Evolutionary conservation across 1,139 yeast genomes (phyloP).

Genomic region (Hyphopichia buzzinii): DNA sequence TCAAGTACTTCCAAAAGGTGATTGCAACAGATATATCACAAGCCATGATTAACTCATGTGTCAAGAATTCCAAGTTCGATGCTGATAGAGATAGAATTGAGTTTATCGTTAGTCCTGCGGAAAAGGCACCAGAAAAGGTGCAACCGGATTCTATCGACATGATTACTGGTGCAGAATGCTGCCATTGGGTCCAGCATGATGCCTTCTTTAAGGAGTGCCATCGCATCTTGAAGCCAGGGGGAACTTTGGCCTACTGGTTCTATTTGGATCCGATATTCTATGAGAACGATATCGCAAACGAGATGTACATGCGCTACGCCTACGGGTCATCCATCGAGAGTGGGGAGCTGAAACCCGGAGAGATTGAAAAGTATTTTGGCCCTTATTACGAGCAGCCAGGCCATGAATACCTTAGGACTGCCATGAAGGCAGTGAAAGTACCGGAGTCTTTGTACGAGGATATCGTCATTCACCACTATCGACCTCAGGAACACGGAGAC

Average conservation of each 20-base stretch:
- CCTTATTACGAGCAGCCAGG: conserved; percentile 80
- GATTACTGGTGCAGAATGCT: conserved; percentile 74
- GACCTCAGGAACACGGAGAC: conserved; percentile 29
- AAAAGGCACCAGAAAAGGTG: conserved; percentile 19
- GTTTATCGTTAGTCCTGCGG: conserved; percentile 34
- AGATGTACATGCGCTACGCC: conserved; percentile 35
- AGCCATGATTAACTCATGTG: conserved; percentile 59
- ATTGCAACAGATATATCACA: conserved; percentile 68
- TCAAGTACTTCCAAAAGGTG: conserved; percentile 43
- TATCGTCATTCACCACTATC: conserved; percentile 36
- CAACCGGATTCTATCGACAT: conserved; percentile 46
- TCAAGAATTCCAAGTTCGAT: conserved; percentile 11
- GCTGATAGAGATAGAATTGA: conserved; percentile 13
- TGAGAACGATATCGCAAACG: conserved; percentile 40
- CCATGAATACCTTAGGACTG: conserved; percentile 45
- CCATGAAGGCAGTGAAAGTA: conserved; percentile 41
- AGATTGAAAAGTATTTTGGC: conserved; percentile 52
- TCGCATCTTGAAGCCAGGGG: conserved; percentile 52
- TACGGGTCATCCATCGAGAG: conserved; percentile 29
- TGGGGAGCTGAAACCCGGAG: conserved; percentile 15
- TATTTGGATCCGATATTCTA: conserved; percentile 65
- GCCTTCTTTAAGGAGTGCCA: conserved; percentile 50
- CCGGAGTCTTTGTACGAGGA: conserved; percentile 40
- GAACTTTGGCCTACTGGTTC: conserved; percentile 77
- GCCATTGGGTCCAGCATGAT: conserved; percentile 71